phyloP scores from a whole-genome alignment of 179 eudicot genomes.

The Drosera spatulata region DNA sequence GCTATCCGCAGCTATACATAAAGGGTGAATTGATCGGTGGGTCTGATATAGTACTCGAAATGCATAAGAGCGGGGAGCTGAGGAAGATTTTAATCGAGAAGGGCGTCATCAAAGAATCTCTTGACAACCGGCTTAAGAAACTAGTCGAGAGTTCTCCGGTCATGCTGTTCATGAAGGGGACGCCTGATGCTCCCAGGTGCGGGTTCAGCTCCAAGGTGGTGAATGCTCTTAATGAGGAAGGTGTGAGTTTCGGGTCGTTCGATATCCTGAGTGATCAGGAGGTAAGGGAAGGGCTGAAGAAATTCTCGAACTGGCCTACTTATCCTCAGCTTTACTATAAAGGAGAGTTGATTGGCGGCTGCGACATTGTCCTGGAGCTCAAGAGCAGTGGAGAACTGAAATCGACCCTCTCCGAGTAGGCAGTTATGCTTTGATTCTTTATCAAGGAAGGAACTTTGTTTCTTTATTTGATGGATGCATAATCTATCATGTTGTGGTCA shows the following conservation, averaged over 20 bases:
- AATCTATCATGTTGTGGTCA: too few relatives aligned
- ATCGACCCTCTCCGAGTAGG: conserved; percentile 60
- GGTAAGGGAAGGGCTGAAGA: conserved; percentile 81
- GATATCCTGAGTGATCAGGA: conserved; percentile 72
- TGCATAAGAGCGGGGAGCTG: conserved; percentile 96
- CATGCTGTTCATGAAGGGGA: conserved; percentile 94
- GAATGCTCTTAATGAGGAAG: conserved; percentile 61
- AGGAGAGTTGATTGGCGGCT: conserved; percentile 89
- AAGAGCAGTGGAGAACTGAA: conserved; percentile 54
- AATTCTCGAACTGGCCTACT: conserved; percentile 91
- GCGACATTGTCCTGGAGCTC: conserved; percentile 89
- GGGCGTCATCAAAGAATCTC: conserved; percentile 34
- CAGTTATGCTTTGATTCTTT: neutral
- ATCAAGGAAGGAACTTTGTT: neutral
- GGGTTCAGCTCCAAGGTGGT: conserved; percentile 95
- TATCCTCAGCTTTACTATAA: conserved; percentile 93
- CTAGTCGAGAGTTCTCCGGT: conserved; percentile 48
- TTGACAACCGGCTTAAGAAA: conserved; percentile 51
- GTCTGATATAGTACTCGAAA: conserved; percentile 84
- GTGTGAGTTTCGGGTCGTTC: conserved; percentile 64
- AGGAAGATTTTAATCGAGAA: conserved; percentile 45
- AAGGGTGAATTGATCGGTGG: conserved; percentile 91
- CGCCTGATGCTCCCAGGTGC: conserved; percentile 72
- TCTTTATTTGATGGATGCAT: neutral
- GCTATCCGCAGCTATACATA: conserved; percentile 90